These are phyloP conservation scores for Arbutus unedo DNA, from an alignment of 148 eudicot species.

Conservation along the genomic window DNA sequence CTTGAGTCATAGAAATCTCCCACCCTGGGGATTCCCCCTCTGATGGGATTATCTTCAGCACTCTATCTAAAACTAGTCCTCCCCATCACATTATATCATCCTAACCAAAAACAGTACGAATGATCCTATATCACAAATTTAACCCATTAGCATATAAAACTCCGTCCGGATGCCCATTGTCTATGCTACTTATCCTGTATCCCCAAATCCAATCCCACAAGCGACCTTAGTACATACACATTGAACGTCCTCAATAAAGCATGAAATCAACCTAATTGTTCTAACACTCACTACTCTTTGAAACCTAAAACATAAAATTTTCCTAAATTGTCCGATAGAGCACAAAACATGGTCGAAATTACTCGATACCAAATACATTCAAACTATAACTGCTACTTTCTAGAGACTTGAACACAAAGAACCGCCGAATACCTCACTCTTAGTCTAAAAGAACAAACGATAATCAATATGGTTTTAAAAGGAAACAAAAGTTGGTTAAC, in stretches of 20 bases:
- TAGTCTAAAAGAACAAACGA: background rate
- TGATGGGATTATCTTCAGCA: background rate
- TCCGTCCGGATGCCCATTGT: background rate
- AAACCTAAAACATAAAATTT: background rate
- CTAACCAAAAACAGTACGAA: too few relatives aligned
- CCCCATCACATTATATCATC: background rate
- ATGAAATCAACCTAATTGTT: background rate
- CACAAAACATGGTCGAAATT: background rate
- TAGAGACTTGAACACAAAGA: background rate
- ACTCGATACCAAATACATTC: background rate
- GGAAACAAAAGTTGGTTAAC: too few relatives aligned
- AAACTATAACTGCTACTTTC: background rate
- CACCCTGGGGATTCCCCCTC: background rate
- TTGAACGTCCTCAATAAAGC: background rate
- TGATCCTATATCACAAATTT: background rate
- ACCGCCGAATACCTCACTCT: background rate
- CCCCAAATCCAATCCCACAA: background rate
- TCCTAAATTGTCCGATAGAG: background rate
- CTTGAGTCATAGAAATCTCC: background rate
- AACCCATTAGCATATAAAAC: background rate
- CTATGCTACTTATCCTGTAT: background rate
- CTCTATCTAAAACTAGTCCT: background rate
- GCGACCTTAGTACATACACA: background rate
- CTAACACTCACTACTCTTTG: background rate
- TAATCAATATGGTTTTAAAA: background rate